A percentile compares a stretch with the other conserved stretches of the same genome.
phyloP scores from a whole-genome alignment of 2,329 filamentous ascomycete species.

The Pseudocercospora fuligena region DNA sequence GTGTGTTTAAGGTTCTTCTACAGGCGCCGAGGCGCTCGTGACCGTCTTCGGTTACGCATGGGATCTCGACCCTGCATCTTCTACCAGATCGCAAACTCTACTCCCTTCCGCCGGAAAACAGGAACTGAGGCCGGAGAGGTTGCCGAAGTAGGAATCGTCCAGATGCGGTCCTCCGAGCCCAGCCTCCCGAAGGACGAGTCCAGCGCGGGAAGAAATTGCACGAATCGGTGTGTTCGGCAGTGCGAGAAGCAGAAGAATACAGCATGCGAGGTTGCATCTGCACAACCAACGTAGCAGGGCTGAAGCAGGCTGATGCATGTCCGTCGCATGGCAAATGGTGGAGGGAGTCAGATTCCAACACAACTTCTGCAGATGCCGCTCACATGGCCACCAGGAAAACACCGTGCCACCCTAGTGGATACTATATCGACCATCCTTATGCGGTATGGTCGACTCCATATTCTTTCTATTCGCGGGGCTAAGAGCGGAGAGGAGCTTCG shows the following conservation, averaged over 20 bases:
- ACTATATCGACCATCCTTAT: slow-evolving; percentile 6
- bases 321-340: slow-evolving; percentile 11
- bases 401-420: neutral
- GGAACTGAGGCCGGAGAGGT: neutral
- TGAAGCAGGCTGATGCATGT: neutral
- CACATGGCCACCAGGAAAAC: slow-evolving; percentile 4
- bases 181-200: neutral
- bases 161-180: neutral
- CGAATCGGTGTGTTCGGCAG: neutral
- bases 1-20: neutral
- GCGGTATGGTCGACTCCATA: slow-evolving; percentile 1
- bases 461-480: neutral
- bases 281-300: neutral
- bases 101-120: neutral
- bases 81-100: neutral
- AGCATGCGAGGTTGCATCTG: slow-evolving; percentile 2
- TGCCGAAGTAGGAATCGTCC: slow-evolving; percentile 2
- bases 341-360: neutral
- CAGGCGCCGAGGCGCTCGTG: neutral
- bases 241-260: neutral
- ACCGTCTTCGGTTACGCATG: neutral
- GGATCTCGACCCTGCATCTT: neutral
- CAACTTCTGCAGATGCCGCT: neutral
- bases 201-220: neutral
- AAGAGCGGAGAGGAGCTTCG: slow-evolving; percentile 13